Evolutionary conservation across 2,329 filamentous ascomycete species (phyloP).

Genomic region (Pseudocercospora fijiensis): DNA sequence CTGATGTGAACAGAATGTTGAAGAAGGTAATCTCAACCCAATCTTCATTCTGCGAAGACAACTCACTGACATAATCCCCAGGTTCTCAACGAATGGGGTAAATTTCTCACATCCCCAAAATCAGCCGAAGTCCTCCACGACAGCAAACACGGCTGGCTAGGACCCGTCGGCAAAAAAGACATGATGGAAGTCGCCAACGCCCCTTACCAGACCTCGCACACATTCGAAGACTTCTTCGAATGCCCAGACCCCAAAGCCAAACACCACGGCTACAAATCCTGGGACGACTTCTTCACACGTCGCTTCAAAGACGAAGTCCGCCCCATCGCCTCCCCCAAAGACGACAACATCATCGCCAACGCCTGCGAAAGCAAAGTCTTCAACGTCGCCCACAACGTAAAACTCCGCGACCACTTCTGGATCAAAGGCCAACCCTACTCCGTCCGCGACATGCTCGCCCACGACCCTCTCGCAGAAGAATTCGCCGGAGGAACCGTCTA

Average conservation of each 20-base stretch:
- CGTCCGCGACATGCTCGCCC: constrained; percentile 47
- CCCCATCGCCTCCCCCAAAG: constrained; percentile 58
- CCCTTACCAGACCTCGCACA: constrained; percentile 29
- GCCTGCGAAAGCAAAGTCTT: constrained; percentile 64
- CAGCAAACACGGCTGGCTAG: constrained; percentile 44
- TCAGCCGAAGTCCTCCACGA: constrained; percentile 42
- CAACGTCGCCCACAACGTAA: constrained; percentile 52
- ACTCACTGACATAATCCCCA: neutral
- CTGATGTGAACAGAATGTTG: constrained; percentile 53
- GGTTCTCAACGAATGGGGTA: constrained; percentile 49
- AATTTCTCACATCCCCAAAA: constrained; percentile 38
- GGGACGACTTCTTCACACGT: constrained; percentile 71
- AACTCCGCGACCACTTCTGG: constrained; percentile 63
- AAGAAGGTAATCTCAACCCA: constrained; percentile 46
- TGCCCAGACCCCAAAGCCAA: constrained; percentile 55
- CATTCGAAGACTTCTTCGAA: constrained; percentile 56
- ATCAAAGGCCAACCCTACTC: constrained; percentile 69
- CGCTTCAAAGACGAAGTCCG: constrained; percentile 56
- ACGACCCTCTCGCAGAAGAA: constrained; percentile 53
- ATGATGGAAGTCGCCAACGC: constrained; percentile 38
- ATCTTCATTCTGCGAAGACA: too few relatives aligned
- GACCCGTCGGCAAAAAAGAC: constrained; percentile 41
- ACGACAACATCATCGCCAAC: constrained; percentile 59
- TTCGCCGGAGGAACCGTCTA: constrained; percentile 67
- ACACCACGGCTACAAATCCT: constrained; percentile 63